Conservation (phyloP, 768 basidiomycete genomes). For the Rhodotorula sphaerocarpa region DNA sequence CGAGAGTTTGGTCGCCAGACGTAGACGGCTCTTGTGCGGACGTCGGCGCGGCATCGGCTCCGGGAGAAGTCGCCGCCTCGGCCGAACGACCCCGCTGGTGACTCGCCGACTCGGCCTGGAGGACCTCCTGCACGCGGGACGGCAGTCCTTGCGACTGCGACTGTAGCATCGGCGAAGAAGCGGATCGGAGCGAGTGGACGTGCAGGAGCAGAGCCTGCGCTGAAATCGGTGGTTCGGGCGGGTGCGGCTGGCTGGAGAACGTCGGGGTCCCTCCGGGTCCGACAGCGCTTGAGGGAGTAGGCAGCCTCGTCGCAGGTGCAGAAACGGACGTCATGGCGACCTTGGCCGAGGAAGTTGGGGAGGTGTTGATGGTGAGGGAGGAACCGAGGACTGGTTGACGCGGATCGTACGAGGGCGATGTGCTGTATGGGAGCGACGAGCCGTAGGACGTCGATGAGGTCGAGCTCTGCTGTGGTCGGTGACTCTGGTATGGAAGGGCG, state of each 20-base stretch:
- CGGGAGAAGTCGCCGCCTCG: not conserved
- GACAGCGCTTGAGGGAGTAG: no score
- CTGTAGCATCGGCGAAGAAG: conserved; percentile 22
- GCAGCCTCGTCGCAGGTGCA: no score
- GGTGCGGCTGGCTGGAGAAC: not conserved
- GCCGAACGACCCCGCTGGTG: conserved; percentile 27
- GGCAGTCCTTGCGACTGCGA: conserved; percentile 28
- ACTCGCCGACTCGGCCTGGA: not conserved
- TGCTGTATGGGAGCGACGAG: conserved; percentile 22
- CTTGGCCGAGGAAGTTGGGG: not conserved
- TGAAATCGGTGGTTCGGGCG: conserved; percentile 24
- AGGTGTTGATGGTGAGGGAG: not conserved
- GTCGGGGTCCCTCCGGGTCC: not conserved
- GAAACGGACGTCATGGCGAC: not conserved
- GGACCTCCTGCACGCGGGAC: not conserved
- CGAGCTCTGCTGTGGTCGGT: conserved; percentile 14
- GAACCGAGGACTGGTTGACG: not conserved
- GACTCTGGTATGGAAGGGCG: conserved; percentile 16
- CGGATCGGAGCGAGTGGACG: conserved; percentile 27
- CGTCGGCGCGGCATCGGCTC: no score
- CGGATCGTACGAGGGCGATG: conserved; percentile 6
- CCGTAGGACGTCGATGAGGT: conserved; percentile 29
- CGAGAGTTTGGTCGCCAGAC: no score
- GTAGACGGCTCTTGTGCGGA: no score
- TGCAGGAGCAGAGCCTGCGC: conserved; percentile 31